phyloP scores from a whole-genome alignment of 148 eudicot species.

The Agrostemma githago region DNA sequence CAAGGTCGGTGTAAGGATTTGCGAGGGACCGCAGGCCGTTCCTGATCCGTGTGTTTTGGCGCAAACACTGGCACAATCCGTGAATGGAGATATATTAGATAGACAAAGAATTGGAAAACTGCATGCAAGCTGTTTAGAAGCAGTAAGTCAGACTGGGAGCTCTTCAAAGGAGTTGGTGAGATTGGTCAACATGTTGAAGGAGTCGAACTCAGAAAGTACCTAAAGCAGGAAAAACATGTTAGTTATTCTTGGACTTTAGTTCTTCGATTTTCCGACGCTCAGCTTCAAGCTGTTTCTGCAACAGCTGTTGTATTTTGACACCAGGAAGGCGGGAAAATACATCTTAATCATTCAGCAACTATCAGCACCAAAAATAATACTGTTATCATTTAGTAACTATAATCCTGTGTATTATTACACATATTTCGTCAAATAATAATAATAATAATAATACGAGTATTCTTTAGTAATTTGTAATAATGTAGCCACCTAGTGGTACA shows the following conservation, averaged over 20 bases:
- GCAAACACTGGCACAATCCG: slow-evolving; percentile 17
- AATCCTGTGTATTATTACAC: background rate
- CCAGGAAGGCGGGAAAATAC: no score
- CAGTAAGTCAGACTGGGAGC: slow-evolving; percentile 24
- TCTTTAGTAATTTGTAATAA: no score
- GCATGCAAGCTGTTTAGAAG: slow-evolving; percentile 18
- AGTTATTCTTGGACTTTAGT: background rate
- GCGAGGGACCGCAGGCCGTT: slow-evolving; percentile 22
- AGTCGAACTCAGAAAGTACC: background rate
- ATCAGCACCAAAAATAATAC: no score
- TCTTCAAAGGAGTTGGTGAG: slow-evolving; percentile 23
- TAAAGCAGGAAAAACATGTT: background rate
- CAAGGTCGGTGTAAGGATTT: slow-evolving; percentile 26
- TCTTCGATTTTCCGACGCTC: no score
- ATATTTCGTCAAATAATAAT: background rate
- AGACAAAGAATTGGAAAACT: slow-evolving; percentile 22
- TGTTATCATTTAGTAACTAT: no score
- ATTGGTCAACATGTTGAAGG: slow-evolving; percentile 18
- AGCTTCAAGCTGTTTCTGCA: no score
- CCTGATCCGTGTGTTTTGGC: slow-evolving; percentile 31
- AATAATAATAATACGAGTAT: no score
- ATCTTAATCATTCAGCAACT: no score
- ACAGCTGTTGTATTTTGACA: no score
- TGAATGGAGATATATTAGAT: background rate
- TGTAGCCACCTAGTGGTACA: background rate